phyloP scores from a whole-genome alignment of 148 eudicot species.

The Camellia sinensis region DNA sequence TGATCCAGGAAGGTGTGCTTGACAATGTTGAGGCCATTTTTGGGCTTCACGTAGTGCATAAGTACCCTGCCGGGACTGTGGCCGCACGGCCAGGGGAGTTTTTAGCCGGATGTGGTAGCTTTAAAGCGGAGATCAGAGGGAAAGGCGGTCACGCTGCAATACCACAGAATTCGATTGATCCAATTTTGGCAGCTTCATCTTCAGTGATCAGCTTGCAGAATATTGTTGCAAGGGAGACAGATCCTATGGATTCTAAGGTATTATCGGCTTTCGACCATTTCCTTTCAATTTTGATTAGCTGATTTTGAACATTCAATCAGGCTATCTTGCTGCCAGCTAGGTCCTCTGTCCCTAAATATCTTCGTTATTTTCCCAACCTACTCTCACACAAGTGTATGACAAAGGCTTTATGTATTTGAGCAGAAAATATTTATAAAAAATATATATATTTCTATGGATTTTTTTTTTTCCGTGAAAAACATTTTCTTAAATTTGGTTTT shows the following conservation, averaged over 20 bases:
- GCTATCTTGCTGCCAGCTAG: too few species aligned
- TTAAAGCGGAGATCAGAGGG: slow-evolving; percentile 32
- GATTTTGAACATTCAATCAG: background rate
- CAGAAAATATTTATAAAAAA: too few species aligned
- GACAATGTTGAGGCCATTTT: slow-evolving; percentile 33
- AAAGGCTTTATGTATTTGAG: too few species aligned
- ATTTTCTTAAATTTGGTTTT: too few species aligned
- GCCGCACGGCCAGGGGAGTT: slow-evolving; percentile 35
- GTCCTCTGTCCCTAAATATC: too few species aligned
- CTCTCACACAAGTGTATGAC: too few species aligned
- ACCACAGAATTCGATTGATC: slow-evolving; percentile 32
- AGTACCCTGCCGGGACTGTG: slow-evolving; percentile 23
- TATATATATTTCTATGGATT: too few species aligned
- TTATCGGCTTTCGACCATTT: background rate
- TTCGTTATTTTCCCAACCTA: too few species aligned
- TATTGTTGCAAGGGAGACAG: slow-evolving; percentile 40
- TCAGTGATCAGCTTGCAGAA: slow-evolving; percentile 38
- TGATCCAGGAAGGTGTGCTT: slow-evolving; percentile 34
- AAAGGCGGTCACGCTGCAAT: slow-evolving; percentile 28
- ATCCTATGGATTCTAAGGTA: slow-evolving; percentile 47
- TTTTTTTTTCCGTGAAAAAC: too few species aligned
- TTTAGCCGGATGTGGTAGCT: slow-evolving; percentile 40
- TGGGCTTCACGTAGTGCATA: slow-evolving; percentile 29
- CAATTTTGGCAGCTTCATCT: slow-evolving; percentile 39
- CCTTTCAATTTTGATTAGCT: background rate